Evolutionary conservation across 495 filamentous ascomycete genomes (phyloP).

Genomic region (Trichoderma reesei): DNA sequence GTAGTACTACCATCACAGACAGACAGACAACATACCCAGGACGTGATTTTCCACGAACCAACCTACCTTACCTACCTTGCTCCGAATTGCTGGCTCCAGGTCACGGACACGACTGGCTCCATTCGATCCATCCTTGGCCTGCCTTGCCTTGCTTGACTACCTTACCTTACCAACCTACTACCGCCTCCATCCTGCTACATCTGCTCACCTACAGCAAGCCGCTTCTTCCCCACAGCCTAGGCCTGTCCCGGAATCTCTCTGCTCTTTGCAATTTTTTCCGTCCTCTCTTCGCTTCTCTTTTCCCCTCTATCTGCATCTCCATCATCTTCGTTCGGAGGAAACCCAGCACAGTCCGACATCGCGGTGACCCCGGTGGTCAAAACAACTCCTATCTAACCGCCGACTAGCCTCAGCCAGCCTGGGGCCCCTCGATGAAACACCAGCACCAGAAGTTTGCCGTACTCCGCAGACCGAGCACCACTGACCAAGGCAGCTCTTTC

Average conservation of each 20-base stretch:
- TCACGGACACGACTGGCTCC: too few relatives aligned
- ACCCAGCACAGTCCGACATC: neutral
- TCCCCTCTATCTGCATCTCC: neutral
- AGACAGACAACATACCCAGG: too few relatives aligned
- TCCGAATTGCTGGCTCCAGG: too few relatives aligned
- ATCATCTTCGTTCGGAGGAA: neutral
- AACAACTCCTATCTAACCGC: neutral
- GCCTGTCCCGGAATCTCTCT: neutral
- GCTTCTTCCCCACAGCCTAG: slow-evolving; percentile 3
- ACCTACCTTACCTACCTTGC: too few relatives aligned
- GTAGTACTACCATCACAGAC: too few relatives aligned
- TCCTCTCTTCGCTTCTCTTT: neutral
- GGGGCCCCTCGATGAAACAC: slow-evolving; percentile 2
- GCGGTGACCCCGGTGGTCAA: neutral
- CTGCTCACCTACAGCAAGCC: neutral
- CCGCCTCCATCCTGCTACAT: neutral
- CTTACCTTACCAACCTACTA: neutral
- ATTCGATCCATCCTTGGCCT: too few relatives aligned
- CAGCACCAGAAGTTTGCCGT: neutral
- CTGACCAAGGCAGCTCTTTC: neutral
- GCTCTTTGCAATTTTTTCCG: neutral
- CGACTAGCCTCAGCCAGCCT: neutral
- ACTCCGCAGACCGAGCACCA: neutral
- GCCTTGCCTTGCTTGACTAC: too few relatives aligned
- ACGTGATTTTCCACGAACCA: too few relatives aligned